Conservation (phyloP, 176 grass and related monocot genomes). For the Poa pratensis region DNA sequence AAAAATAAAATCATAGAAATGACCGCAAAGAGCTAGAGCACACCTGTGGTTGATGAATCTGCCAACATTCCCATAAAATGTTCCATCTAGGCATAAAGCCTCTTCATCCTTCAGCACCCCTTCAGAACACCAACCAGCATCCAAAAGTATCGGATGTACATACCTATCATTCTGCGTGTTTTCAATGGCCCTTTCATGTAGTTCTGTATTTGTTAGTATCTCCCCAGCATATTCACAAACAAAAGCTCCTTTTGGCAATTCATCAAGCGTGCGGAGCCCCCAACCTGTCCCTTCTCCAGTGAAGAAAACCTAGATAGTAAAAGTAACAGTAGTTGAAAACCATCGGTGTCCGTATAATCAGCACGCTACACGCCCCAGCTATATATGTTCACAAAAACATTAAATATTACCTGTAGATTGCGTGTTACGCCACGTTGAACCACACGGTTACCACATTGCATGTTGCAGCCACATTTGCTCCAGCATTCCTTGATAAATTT, state of each 20-base stretch:
- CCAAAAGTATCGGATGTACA: conserved; percentile 54
- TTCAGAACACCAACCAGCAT: conserved; percentile 70
- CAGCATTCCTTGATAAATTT: conserved; percentile 82
- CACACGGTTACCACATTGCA: conserved; percentile 68
- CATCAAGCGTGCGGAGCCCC: conserved; percentile 64
- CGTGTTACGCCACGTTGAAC: conserved; percentile 65
- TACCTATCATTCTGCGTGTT: conserved; percentile 49
- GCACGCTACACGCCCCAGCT: background rate
- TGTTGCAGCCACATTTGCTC: conserved; percentile 75
- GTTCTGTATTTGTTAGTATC: conserved; percentile 59
- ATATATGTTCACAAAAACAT: conserved; percentile 10
- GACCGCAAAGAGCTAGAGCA: background rate
- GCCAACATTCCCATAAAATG: conserved; percentile 77
- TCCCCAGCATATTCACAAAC: conserved; percentile 79
- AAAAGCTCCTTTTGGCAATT: conserved; percentile 72
- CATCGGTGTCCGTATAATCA: background rate
- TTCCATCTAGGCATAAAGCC: conserved; percentile 64
- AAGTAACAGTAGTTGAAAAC: conserved; percentile 9
- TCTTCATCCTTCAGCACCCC: conserved; percentile 57
- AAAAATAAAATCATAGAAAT: background rate
- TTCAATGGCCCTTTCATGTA: conserved; percentile 51
- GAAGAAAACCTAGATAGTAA: conserved; percentile 59
- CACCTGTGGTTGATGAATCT: conserved; percentile 85
- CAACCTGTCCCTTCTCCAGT: conserved; percentile 65
- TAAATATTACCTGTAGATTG: conserved; percentile 58